Conservation (phyloP, 2,329 filamentous ascomycete species). For the Catunica adiposa region DNA sequence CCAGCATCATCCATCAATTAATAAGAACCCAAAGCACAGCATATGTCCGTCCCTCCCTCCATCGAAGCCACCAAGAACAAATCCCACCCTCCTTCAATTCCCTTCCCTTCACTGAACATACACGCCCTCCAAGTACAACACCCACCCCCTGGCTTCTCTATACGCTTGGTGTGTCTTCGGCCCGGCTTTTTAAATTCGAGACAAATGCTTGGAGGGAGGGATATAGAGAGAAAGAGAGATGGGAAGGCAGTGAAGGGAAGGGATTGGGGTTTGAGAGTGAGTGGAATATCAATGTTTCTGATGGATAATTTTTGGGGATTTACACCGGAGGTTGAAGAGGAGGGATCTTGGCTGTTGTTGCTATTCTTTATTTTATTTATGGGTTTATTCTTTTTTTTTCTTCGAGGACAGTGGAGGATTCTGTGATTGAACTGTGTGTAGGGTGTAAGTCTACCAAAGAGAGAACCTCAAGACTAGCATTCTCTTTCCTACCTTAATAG, state of each 20-base stretch:
- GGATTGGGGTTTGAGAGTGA: not conserved
- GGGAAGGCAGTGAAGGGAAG: not conserved
- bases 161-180: not conserved
- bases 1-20: too few relatives aligned
- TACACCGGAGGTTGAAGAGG: not conserved
- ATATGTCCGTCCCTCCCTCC: too few relatives aligned
- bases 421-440: not conserved
- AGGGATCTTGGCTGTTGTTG: not conserved
- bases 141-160: too few relatives aligned
- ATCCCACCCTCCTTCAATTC: too few relatives aligned
- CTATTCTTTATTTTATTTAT: not conserved
- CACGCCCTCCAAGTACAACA: too few relatives aligned
- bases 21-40: too few relatives aligned
- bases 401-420: not conserved
- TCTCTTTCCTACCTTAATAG: not conserved
- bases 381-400: not conserved
- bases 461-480: not conserved
- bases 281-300: not conserved
- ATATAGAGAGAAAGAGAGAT: not conserved
- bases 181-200: not conserved
- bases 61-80: too few relatives aligned
- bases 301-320: not conserved
- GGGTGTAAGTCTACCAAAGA: not conserved
- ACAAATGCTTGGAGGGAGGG: not conserved
- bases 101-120: too few relatives aligned